Base-by-base conservation (phyloP, 257 asterid genomes). In the Fraxinus excelsior region DNA sequence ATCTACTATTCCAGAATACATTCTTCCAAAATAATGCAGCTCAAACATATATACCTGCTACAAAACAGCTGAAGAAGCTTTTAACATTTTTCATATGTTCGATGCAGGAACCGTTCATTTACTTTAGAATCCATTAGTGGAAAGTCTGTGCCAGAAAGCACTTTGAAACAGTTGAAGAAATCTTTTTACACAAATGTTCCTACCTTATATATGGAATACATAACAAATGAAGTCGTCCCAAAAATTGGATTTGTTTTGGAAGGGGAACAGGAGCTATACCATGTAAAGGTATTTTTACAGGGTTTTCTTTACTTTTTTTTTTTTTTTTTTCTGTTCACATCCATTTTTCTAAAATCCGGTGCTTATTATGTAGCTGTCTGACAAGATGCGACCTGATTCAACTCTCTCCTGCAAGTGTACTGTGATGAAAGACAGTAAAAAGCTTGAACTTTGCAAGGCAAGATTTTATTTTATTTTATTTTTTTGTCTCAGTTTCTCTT, bases 391-490 rank as follows among this genome's bases (percentile, higher is more conserved):
- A 38, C 82, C 90, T 65, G 82, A 80, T 70, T 81, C 80, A 70
- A 85, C 87, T 40, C 49, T 87, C 81, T 65, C 82, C 60, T 87
- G 91, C 86, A 89, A 85, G 80, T 87, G 91, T 80, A 72, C 67
- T 19, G 71, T 76, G 73, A 53, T 60, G 12, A 72, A 76, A 60
- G 85, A 80, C 70, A 65, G 60, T 1, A 80, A 83, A 53, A 78
- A 53, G 68, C 85, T 89, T 46, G 79, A 86, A 81, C 80, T 82
- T 72, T 71, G 51, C 79, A 86, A 86, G 94, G 94, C 81, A 71
- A 73, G 87, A 0, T 4, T 29, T 29, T 29, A 2, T 29, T 82
- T 13, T 25, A 29, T 37, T 29, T 29, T 29, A 2, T 1, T 82
- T 13, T 29, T 37, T 44, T 31, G 6, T 26, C 79, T 28, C 68